Evolutionary conservation across 176 grass and related monocot genomes (phyloP), one percentile per base, ranked within the genome.

Genomic region (Zizania latifolia): DNA sequence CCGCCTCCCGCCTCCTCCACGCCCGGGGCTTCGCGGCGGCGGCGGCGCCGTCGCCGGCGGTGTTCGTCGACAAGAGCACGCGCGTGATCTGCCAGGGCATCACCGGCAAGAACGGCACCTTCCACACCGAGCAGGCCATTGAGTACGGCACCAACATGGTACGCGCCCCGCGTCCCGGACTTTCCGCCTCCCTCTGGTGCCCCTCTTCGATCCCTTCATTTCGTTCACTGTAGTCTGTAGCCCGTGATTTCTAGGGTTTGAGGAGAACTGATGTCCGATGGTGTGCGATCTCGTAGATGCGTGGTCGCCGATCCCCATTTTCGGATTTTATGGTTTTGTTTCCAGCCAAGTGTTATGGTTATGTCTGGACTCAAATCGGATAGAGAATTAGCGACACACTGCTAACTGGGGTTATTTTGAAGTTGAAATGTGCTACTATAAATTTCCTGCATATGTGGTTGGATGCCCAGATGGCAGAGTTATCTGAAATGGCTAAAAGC

Each of bases 31-130:
- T 92, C 55, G 87, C 94, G 10, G 89, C 92, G 23, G 82, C 88
- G 17, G 61, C 95, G 50, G 83, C 82, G 14, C 90, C 93, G 17
- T 86, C 89, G 32, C 84, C 92, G 41, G 87, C 96, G 45, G 96
- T 99, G 12, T 99, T 99, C 82, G 82, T 99, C 1, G 96, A 99
- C 82, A 99, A 99, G 86, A 99, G 90, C 92, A 99, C 96, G 74
- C 96, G 96, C 72, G 96, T 99, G 81, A 92, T 99, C 80, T 99
- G 95, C 84, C 95, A 99, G 83, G 95, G 95, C 66, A 99, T 99
- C 86, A 99, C 95, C 58, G 91, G 95, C 26, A 99, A 95, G 86
- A 99, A 99, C 72, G 95, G 95, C 34, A 99, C 95, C 37, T 99
- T 99, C 82, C 95, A 99, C 87, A 99, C 95, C 72, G 95, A 99